Conservation (phyloP, 768 basidiomycete species). For the Rubroboletus pulcherrimus region DNA sequence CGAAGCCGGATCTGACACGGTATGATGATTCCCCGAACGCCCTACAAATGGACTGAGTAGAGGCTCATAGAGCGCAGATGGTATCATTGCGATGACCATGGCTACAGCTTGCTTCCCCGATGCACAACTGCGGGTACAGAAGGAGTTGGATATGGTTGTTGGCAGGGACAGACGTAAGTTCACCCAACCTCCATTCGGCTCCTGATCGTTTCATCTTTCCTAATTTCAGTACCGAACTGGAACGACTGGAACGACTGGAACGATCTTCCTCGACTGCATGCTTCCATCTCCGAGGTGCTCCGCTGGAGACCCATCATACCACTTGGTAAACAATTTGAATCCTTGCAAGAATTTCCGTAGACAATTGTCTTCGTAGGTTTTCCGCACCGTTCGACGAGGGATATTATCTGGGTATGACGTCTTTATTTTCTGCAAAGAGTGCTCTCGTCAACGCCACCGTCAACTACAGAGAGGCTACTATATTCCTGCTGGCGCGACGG, state of each 20-base stretch:
- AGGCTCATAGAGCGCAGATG: background rate
- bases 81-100: slow-evolving; percentile 41
- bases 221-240: slow-evolving; percentile 33
- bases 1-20: slow-evolving; percentile 59
- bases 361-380: slow-evolving; percentile 32
- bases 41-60: background rate
- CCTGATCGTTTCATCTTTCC: background rate
- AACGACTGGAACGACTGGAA: slow-evolving; percentile 26
- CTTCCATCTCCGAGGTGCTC: slow-evolving; percentile 35
- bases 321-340: slow-evolving; percentile 14
- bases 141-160: slow-evolving; percentile 50
- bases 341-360: too few relatives aligned
- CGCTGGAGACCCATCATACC: slow-evolving; percentile 37
- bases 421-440: slow-evolving; percentile 2
- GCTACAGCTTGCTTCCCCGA: slow-evolving; percentile 54
- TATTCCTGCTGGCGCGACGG: slow-evolving; percentile 24
- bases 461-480: slow-evolving; percentile 12
- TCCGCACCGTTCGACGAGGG: slow-evolving; percentile 58
- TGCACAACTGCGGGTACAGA: slow-evolving; percentile 45
- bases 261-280: slow-evolving; percentile 33
- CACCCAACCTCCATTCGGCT: background rate
- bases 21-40: background rate
- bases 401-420: slow-evolving; percentile 53
- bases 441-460: slow-evolving; percentile 23
- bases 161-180: slow-evolving; percentile 34